Evolutionary conservation across 2,329 filamentous ascomycete species (phyloP), one percentile per base, ranked within the genome.

Genomic region (Aspergillus ochraceoroseus): DNA sequence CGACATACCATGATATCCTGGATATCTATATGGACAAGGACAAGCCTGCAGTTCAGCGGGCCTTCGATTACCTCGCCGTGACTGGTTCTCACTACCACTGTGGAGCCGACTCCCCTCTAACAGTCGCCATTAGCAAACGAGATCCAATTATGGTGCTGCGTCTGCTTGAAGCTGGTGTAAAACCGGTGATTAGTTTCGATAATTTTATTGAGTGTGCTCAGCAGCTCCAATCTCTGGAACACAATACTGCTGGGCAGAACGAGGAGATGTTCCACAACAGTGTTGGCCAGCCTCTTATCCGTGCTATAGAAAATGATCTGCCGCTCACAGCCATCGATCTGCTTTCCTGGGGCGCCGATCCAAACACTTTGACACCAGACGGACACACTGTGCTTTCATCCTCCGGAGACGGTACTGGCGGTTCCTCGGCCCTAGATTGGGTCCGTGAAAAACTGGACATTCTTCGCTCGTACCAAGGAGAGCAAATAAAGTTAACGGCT

Each of bases 201-300:
- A 60, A 69, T 1, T 66, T 62, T 28, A 52, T 70, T 14, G 56
- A 58, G 13, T 50, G 57, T 8, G 41, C 25, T 43, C 2, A 6
- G 13, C 7, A 18, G 40, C 17, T 55, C 53, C 2, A 55, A 70
- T 2, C 51, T 67, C 13, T 63, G 13, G n/a, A 27, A 7, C 5
- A 28, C 30, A 6, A 12, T n/a, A 2, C 54, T 11, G 56, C 71
- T 1, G 74, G 82, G 14, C 34, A 60, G 0, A 80, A 79, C 39
- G 62, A 72, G 41, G 59, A 62, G 1, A 51, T 52, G 0, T 85
- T 80, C 57, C 59, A 69, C 3, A 44, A 60, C 4, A 57, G 52
- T 1, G 55, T 75, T 7, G 69, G 76, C 38, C 85, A 90, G 54
- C 85, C 87, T 0, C 65, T 92, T 9, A 69, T 87, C 7, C 43